Conservation (phyloP, 176 grass and related monocot genomes). For the Juncus effusus region DNA sequence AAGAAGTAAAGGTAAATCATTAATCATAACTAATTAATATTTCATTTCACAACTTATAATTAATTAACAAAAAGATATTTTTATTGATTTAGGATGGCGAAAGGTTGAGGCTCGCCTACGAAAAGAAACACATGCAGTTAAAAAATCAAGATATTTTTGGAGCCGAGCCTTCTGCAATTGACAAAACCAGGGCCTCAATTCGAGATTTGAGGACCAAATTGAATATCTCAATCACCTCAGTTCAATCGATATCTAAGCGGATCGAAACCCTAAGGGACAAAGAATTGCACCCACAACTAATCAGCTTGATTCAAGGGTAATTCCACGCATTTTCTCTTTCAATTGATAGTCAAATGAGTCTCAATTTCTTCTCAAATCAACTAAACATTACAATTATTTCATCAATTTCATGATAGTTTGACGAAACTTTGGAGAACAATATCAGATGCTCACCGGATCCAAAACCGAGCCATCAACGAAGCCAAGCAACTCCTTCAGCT, state of each 20-base stretch:
- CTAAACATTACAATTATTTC: background rate
- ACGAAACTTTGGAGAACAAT: slow-evolving; percentile 66
- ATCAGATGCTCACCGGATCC: slow-evolving; percentile 56
- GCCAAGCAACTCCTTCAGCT: slow-evolving; percentile 50
- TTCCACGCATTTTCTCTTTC: slow-evolving; percentile 8
- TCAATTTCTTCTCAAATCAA: background rate
- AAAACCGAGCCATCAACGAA: slow-evolving; percentile 68
- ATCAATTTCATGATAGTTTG: slow-evolving; percentile 25
- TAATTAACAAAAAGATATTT: background rate
- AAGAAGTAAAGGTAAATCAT: slow-evolving; percentile 71
- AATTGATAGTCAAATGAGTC: background rate
- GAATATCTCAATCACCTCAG: slow-evolving; percentile 63
- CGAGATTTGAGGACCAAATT: slow-evolving; percentile 74
- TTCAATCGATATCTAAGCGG: slow-evolving; percentile 53
- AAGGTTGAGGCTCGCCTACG: slow-evolving; percentile 49
- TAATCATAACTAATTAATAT: background rate
- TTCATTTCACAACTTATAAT: background rate
- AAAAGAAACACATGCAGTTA: slow-evolving; percentile 72
- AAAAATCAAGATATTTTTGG: slow-evolving; percentile 73
- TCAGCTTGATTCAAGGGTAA: slow-evolving; percentile 57
- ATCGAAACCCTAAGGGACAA: slow-evolving; percentile 57
- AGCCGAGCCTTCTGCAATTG: slow-evolving; percentile 57
- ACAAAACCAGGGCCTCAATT: slow-evolving; percentile 59
- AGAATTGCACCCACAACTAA: slow-evolving; percentile 73
- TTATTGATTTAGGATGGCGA: slow-evolving; percentile 54